Conservation (phyloP, 2,329 filamentous ascomycete genomes). For the Pseudopithomyces chartarum region DNA sequence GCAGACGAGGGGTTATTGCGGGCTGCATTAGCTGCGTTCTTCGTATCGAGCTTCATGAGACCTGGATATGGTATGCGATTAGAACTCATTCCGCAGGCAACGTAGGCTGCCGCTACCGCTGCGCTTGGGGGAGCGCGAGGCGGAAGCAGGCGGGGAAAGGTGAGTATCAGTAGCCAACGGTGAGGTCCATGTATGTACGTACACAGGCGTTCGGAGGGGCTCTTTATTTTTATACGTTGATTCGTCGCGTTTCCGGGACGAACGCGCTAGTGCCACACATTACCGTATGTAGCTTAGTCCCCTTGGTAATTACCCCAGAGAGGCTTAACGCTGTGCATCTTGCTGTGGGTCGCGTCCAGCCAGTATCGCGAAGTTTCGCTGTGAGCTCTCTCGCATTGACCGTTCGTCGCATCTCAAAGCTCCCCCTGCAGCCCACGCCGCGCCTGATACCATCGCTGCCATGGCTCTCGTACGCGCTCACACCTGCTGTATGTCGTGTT, state of each 20-base stretch:
- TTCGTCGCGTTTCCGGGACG: background rate
- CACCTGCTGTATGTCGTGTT: background rate
- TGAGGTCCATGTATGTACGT: background rate
- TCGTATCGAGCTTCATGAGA: background rate
- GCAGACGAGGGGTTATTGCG: background rate
- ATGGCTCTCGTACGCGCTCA: constrained; percentile 40
- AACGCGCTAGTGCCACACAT: background rate
- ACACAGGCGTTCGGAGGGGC: background rate
- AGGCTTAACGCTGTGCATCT: background rate
- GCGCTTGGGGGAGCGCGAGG: background rate
- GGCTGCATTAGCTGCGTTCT: background rate
- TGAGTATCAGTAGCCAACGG: background rate
- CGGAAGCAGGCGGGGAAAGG: background rate
- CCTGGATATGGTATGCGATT: background rate
- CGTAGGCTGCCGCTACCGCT: background rate
- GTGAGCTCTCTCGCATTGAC: constrained; percentile 6
- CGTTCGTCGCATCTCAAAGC: constrained; percentile 1
- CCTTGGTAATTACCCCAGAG: background rate
- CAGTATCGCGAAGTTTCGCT: constrained; percentile 26
- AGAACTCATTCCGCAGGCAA: too few relatives aligned
- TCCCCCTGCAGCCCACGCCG: constrained; percentile 9
- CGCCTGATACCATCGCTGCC: constrained; percentile 9
- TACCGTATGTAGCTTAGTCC: background rate
- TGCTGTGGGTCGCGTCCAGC: constrained; percentile 12
- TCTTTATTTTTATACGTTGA: background rate